A percentile compares a stretch with the other conserved stretches of the same genome.
These are phyloP conservation scores for Porogramme epimiltina DNA, from an alignment of 1,284 basidiomycete genomes.

Conservation along the genomic window DNA sequence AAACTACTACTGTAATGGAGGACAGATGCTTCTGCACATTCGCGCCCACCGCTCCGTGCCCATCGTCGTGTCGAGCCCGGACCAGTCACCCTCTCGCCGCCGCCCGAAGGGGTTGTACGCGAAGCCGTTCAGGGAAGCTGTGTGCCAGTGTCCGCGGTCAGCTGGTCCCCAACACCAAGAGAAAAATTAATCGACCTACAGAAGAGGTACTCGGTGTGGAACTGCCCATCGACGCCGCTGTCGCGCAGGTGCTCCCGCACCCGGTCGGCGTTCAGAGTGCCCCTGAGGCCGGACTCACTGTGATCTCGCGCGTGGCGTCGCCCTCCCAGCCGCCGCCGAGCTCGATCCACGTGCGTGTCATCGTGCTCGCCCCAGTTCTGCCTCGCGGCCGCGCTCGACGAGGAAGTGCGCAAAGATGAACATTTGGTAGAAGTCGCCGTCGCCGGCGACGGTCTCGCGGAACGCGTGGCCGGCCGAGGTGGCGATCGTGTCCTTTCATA, in stretches of 20 bases:
- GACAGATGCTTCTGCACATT: too few relatives aligned
- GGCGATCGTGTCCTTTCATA: conserved; percentile 30
- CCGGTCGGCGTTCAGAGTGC: conserved; percentile 23
- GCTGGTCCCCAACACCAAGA: background rate
- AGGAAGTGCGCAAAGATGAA: conserved; percentile 39
- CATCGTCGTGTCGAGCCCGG: conserved; percentile 5
- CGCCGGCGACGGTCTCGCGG: conserved; percentile 33
- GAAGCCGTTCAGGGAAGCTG: conserved; percentile 33
- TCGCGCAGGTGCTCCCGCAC: conserved; percentile 17
- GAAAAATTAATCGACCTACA: conserved; percentile 16
- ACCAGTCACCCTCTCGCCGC: conserved; percentile 18
- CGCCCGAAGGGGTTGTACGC: conserved; percentile 25
- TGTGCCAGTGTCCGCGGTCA: background rate
- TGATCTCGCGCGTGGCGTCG: conserved; percentile 13
- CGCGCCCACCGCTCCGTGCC: background rate
- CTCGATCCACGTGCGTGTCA: conserved; percentile 37
- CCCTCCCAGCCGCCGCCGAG: conserved; percentile 30
- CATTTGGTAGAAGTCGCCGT: conserved; percentile 36
- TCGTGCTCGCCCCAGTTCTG: conserved; percentile 32
- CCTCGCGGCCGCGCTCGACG: conserved; percentile 43
- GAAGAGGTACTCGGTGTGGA: conserved; percentile 29
- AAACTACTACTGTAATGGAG: too few relatives aligned
- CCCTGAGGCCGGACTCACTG: conserved; percentile 17
- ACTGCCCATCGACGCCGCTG: conserved; percentile 19
- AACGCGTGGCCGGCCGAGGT: conserved; percentile 36